Evolutionary conservation across 192 early-diverging fungal species (phyloP), one percentile per base, ranked within the genome.

Genomic region (Geranomyces michiganensis): DNA sequence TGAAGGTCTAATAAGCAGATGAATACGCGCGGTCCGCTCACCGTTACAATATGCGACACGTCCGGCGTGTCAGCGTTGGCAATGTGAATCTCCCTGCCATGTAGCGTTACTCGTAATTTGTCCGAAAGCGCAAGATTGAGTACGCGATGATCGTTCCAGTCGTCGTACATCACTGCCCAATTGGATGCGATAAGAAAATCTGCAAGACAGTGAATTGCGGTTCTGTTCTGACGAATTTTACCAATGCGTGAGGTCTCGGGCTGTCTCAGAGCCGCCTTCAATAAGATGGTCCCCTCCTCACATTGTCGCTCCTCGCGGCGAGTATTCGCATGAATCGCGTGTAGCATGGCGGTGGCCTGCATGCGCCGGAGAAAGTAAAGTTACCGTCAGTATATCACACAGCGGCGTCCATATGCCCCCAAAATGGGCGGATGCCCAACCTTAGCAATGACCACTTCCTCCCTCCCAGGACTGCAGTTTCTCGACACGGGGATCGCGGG

Each of bases 111-210:
- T 5, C 36, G 10, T 36, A 70, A 62, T 10, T 26, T 63, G 19
- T 21, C 19, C 27, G 44, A 21, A 36, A 72, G 59, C n/a, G 41
- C 10, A 0, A 73, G 33, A 33, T 73, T 73, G 24, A 73, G 17
- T 12, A 73, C 72, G 24, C 56, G 67, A 19, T 21, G 17, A 55
- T 73, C 65, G 27, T 33, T 67, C 30, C 49, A 56, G 22, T 73
- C 72, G 27, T 73, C 65, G 63, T 73, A 73, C 65, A 73, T 67
- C 32, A 73, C 72, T 53, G 51, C 51, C 51, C 3, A 15, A 53
- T 3, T 26, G 24, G 6, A 24, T 53, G 51, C n/a, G 15, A n/a
- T 53, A 26, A 53, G 24, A 2, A 15, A 24, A 17, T 53, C n/a
- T n/a, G n/a, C n/a, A n/a, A n/a, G 21, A 4, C 8, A 33, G n/a